Evolutionary conservation across 1,139 yeast species (phyloP), one percentile per base, ranked within the genome.

Genomic region (Taphrina betulina): DNA sequence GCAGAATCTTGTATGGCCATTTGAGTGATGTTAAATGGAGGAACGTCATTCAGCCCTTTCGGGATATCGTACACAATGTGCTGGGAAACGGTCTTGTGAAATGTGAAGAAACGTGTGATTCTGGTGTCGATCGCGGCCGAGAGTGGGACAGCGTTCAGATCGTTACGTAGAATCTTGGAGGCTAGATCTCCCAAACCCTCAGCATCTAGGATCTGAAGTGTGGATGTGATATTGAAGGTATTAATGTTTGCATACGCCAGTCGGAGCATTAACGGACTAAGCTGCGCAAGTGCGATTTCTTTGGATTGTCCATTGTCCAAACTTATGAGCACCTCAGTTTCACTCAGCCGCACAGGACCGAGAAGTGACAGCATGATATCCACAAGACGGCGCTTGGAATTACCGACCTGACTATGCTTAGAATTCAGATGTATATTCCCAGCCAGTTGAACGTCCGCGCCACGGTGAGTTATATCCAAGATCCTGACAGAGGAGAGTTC

Each of bases 1-100:
- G 26, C 14, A 5, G n/a, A 29, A 24, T 50, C 54, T 33, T 31
- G 8, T 16, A 50, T 41, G 16, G 22, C 16, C 3, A 50, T 31
- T 2, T 23, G 46, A 5, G 54, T 38, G 29, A 50, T 29, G 33
- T 50, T 40, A 19, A 31, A 40, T 8, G 38, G 19, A 8, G 54
- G 54, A 8, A 40, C 12, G 8, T 24, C 46, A 10, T 29, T 2
- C 2, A 33, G 12, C 2, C 31, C 26, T 5, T 31, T 7, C 2
- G 54, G 54, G 16, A 50, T 33, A 12, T 29, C 19, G 41, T 50
- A 50, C 3, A 4, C 17, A 1, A 50, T 2, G 3, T n/a, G 22
- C 26, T 41, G 35, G 14, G 36, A n/a, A 3, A 50, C 22, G 16
- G 33, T 23, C 29, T 24, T 38, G 10, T 34, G 45, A 12, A 40